phyloP scores from a whole-genome alignment of 225 moss, liverwort and hornwort species.

The Takakia lepidozioides region DNA sequence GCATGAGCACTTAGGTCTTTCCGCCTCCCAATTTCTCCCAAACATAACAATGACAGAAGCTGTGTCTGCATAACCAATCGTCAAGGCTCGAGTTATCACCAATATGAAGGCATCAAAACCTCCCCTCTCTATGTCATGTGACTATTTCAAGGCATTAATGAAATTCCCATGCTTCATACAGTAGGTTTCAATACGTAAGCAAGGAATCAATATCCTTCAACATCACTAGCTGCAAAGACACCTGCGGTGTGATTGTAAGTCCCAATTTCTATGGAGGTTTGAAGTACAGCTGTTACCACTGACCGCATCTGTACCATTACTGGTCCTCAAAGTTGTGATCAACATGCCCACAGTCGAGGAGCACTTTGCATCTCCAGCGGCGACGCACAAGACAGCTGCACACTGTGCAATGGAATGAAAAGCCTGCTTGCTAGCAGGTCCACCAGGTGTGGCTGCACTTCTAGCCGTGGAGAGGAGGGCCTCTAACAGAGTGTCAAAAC shows the following conservation, averaged over 20 bases:
- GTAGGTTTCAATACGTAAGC: too few species aligned
- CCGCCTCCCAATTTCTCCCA: slow-evolving; percentile 96
- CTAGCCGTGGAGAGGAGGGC: slow-evolving; percentile 93
- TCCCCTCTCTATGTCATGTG: too few species aligned
- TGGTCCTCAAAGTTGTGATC: slow-evolving; percentile 64
- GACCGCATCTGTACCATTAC: slow-evolving; percentile 88
- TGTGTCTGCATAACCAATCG: slow-evolving; percentile 59
- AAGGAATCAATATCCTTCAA: too few species aligned
- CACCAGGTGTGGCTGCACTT: slow-evolving; percentile 70
- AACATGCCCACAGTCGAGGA: slow-evolving; percentile 96
- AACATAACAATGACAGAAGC: slow-evolving; percentile 80
- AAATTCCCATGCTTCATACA: too few species aligned
- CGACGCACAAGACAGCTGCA: slow-evolving; percentile 93
- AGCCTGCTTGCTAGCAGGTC: slow-evolving; percentile 98
- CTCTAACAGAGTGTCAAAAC: slow-evolving; percentile 92
- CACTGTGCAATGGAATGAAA: slow-evolving; percentile 99
- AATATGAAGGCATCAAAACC: too few species aligned
- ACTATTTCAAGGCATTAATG: too few species aligned
- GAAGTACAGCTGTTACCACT: too few species aligned
- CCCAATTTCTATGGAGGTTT: not conserved
- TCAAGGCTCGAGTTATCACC: too few species aligned
- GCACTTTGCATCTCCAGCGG: slow-evolving; percentile 94
- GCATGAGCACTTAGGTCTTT: slow-evolving; percentile 80
- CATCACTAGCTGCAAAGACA: too few species aligned
- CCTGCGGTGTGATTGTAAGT: too few species aligned